Base-by-base conservation (phyloP, 1,284 basidiomycete genomes). In the Apiotrichum gamsii region DNA sequence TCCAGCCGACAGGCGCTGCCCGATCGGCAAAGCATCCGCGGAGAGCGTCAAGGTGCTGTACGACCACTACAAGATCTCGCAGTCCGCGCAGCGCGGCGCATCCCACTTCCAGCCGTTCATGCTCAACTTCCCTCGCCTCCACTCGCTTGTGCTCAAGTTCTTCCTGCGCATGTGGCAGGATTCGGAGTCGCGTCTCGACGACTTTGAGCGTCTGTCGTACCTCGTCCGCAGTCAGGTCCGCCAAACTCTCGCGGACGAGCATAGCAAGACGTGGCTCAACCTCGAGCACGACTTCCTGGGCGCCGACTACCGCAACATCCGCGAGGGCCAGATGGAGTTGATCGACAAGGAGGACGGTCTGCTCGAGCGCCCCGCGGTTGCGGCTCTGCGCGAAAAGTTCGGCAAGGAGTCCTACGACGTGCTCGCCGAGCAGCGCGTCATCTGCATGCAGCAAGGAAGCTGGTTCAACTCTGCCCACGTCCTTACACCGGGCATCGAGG, bases 101-200 rank as follows among this genome's bases (percentile, higher is more conserved):
- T 84, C 86, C 1, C 80, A 83, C 1, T 93, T 89, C 71, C 85
- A 89, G 58, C 89, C 90, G 0, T 90, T 91, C 74, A 84, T 96
- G 68, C 78, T 96, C 51, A 87, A 88, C 59, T 89, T 93, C 65
- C 79, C 80, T 57, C 82, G 81, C 50, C 83, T 94, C 10, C 93
- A 97, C 70, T 76, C 80, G 6, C 75, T 94, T 4, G 86, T 87
- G 2, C 81, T 87, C 23, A 82, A 82, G 47, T 95, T 96, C 76
- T 95, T 95, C 75, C 73, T 91, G 23, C 81, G 74, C 28, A 94
- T 97, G 84, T 97, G 91, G 91, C 82, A 80, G 60, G 91, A 96
- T 70, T 90, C 87, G 56, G 85, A 86, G 29, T 89, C 93, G 1
- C 83, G 84, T 9, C 69, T 72, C 8, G 82, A 77, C 24, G 90